phyloP scores from a whole-genome alignment of 495 filamentous ascomycete species.

The Penicillium steckii region DNA sequence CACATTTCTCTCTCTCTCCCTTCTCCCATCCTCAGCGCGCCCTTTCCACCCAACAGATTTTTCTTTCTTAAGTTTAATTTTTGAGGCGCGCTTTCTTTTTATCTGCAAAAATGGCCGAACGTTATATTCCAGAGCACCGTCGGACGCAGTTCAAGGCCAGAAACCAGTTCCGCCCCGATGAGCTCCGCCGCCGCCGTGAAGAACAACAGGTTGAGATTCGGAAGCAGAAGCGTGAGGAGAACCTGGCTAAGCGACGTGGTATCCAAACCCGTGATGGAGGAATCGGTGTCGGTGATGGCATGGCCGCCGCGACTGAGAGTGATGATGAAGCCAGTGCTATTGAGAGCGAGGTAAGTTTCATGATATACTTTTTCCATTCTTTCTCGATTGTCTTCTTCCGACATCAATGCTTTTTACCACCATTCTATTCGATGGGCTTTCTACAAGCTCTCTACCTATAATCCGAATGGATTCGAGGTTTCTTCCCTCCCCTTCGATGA shows the following conservation, averaged over 20 bases:
- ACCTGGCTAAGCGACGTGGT: conserved; percentile 95
- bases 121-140: conserved; percentile 99
- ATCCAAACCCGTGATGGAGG: conserved; percentile 73
- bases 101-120: conserved; percentile 80
- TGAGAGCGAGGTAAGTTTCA: conserved; percentile 86
- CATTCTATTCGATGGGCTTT: not conserved
- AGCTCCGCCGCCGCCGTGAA: conserved; percentile 96
- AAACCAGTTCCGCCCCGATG: conserved; percentile 96
- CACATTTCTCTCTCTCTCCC: conserved; percentile 15
- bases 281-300: conserved; percentile 76
- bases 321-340: conserved; percentile 94
- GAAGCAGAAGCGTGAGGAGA: conserved; percentile 97
- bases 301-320: conserved; percentile 88
- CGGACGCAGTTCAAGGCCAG: conserved; percentile 99
- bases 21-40: conserved; percentile 26
- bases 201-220: conserved; percentile 99
- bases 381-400: conserved; percentile 6
- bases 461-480: not conserved
- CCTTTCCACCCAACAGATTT: conserved; percentile 6
- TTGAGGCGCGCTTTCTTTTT: conserved; percentile 35
- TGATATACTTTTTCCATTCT: conserved; percentile 12
- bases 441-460: not conserved
- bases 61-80: conserved; percentile 20
- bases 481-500: not conserved
- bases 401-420: not conserved